These are phyloP conservation scores for Articulospora tetracladia DNA, from an alignment of 495 filamentous ascomycete genomes.

Conservation along the genomic window DNA sequence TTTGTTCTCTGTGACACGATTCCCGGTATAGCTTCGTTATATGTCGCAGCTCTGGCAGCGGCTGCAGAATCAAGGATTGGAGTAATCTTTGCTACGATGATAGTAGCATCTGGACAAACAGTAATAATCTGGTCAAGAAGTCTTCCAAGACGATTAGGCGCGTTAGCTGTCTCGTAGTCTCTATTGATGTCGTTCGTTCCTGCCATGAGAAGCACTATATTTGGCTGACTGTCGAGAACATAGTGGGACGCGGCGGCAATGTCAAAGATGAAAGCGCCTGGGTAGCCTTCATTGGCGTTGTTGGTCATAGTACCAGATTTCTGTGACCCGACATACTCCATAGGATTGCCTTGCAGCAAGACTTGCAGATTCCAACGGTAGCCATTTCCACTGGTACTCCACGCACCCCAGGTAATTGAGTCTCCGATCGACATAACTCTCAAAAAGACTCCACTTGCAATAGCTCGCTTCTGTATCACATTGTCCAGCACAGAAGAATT, in stretches of 20 bases:
- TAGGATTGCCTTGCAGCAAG: constrained; percentile 29
- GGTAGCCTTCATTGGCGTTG: constrained; percentile 15
- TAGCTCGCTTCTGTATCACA: too few species aligned
- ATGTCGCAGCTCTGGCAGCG: constrained; percentile 27
- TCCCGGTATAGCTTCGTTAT: constrained; percentile 25
- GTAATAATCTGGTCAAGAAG: constrained; percentile 31
- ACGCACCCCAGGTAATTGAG: constrained; percentile 51
- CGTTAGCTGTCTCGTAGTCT: constrained; percentile 26
- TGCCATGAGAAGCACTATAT: constrained; percentile 26
- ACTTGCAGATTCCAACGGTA: constrained; percentile 48
- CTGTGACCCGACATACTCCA: constrained; percentile 25
- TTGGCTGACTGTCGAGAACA: constrained; percentile 28
- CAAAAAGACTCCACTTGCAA: too few species aligned
- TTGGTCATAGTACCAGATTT: not conserved
- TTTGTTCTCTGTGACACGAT: constrained; percentile 25
- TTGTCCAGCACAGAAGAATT: too few species aligned
- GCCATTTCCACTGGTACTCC: constrained; percentile 45
- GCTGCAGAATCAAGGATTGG: constrained; percentile 25
- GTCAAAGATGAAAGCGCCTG: constrained; percentile 24
- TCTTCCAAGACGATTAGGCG: constrained; percentile 29
- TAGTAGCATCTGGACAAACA: constrained; percentile 30
- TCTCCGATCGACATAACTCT: too few species aligned
- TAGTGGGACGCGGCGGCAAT: constrained; percentile 28
- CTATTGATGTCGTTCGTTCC: constrained; percentile 30
- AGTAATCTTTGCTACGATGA: constrained; percentile 35